Percentiles rank a stretch among this genome's conserved stretches.
Conservation (phyloP, 192 early-diverging fungal genomes). For the Backusella mclennaniae region DNA sequence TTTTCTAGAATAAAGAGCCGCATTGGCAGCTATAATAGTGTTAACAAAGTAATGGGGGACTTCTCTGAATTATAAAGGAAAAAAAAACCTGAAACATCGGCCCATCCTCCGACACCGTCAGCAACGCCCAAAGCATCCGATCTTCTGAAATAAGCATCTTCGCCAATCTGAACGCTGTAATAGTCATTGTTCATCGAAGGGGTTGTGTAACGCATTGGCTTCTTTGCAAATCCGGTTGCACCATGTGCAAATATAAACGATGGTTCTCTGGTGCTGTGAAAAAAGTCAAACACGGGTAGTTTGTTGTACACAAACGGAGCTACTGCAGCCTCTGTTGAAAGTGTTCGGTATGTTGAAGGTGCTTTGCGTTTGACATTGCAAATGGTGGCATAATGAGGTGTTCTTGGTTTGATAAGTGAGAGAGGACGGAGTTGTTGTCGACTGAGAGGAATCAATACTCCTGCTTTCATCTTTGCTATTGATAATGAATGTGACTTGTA, state of each 20-base stretch:
- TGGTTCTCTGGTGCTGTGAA: not conserved
- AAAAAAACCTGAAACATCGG: constrained; percentile 24
- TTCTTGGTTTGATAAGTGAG: not conserved
- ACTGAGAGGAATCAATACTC: not conserved
- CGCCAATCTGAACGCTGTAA: constrained; percentile 73
- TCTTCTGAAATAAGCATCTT: constrained; percentile 92
- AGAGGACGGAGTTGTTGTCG: not conserved
- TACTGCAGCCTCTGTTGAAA: not conserved
- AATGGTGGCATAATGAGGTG: not conserved
- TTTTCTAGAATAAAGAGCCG: constrained; percentile 87
- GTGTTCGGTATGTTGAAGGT: not conserved
- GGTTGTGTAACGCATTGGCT: constrained; percentile 4
- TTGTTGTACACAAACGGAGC: not conserved
- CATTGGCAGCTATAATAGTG: constrained; percentile 68
- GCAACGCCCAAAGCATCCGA: constrained; percentile 89
- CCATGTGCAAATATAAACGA: constrained; percentile 29
- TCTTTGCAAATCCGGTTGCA: constrained; percentile 28
- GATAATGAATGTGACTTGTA: not conserved
- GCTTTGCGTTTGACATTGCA: not conserved
- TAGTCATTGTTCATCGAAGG: constrained; percentile 45
- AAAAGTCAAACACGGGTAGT: not conserved
- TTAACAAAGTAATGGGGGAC: not conserved
- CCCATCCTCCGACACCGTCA: constrained; percentile 96
- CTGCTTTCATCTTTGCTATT: not conserved
- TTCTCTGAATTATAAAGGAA: not conserved